Base-by-base conservation (phyloP, 73 alveolate genomes). In the Symbiodinium natans region DNA sequence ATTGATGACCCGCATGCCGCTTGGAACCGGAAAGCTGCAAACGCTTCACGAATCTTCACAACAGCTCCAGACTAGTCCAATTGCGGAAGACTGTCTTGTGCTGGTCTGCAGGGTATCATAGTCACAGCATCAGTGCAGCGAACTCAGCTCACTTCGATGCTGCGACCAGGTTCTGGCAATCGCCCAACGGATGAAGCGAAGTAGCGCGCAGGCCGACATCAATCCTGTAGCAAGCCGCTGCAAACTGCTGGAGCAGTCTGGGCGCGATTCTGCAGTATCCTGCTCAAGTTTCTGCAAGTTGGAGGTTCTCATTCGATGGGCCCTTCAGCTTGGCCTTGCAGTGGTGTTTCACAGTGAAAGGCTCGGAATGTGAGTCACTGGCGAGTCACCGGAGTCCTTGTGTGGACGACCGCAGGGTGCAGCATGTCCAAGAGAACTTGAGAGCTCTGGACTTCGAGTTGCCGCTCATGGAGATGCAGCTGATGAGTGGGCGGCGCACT, bases 251-350 rank as follows among this genome's bases (percentile, higher is more conserved):
- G 39, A 71, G n/a, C 80, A n/a, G 3, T 6, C 80, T 71, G 19
- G 33, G 27, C 27, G 71, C 19, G 19, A 31, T 71, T 71, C 17
- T n/a, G 11, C 83, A 11, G 39, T n/a, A 17, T 21, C 1, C 83
- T 75, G 86, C 36, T 46, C 13, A 6, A 46, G 13, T 46, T 13
- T 46, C 13, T 6, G 59, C 21, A 46, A 46, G 13, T 46, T 46
- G 27, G 23, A 89, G 86, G 97, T 90, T 40, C 56, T 90, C 82
- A 59, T 90, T 10, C 97, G 97, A 38, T 90, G 97, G 97, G 97
- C 97, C 25, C n/a, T 90, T 33, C 97, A 90, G 39, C 89, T 90
- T 77, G 97, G 97, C 40, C 43, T 90, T 77, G 97, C 97, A 0
- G 97, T 90, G 56, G 83, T 82, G 80, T 90, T 90, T 33, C 97